Percentiles rank a stretch among this genome's conserved stretches.
These are phyloP conservation scores for Viridothelium virens DNA, from an alignment of 495 filamentous ascomycete species.

Conservation along the genomic window DNA sequence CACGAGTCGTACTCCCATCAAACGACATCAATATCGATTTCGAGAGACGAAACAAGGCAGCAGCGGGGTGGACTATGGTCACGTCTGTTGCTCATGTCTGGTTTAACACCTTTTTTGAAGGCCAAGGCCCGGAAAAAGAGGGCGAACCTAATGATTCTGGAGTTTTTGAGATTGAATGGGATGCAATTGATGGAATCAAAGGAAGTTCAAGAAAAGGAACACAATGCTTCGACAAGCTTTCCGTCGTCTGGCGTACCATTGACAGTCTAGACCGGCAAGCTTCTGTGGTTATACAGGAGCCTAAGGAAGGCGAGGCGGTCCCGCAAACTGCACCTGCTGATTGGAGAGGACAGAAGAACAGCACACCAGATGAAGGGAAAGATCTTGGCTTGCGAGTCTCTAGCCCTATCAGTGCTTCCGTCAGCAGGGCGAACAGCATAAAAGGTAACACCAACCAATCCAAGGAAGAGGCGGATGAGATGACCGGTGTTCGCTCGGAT, in stretches of 20 bases:
- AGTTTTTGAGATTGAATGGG: constrained; percentile 59
- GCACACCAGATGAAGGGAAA: constrained; percentile 36
- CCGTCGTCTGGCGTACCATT: constrained; percentile 67
- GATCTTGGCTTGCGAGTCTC: constrained; percentile 58
- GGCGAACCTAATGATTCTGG: constrained; percentile 47
- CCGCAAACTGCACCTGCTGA: constrained; percentile 60
- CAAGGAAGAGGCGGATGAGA: constrained; percentile 21
- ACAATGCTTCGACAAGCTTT: constrained; percentile 70
- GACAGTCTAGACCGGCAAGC: constrained; percentile 23
- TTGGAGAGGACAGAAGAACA: constrained; percentile 49
- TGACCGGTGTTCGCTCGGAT: constrained; percentile 28
- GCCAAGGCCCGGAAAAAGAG: constrained; percentile 57
- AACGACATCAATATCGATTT: constrained; percentile 87
- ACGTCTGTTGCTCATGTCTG: constrained; percentile 90
- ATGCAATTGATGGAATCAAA: constrained; percentile 66
- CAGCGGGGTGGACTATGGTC: constrained; percentile 76
- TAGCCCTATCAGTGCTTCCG: constrained; percentile 50
- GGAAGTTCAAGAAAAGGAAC: constrained; percentile 73
- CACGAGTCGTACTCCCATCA: constrained; percentile 59
- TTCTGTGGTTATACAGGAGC: constrained; percentile 29
- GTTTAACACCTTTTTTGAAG: constrained; percentile 95
- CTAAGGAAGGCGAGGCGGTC: constrained; percentile 50
- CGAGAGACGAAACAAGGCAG: constrained; percentile 69
- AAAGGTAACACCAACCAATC: constrained; percentile 10
- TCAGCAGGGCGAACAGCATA: constrained; percentile 59